Percentiles rank a stretch among this genome's conserved stretches.
Evolutionary conservation across 2,329 filamentous ascomycete species (phyloP).

Genomic region (Phoma sp.): DNA sequence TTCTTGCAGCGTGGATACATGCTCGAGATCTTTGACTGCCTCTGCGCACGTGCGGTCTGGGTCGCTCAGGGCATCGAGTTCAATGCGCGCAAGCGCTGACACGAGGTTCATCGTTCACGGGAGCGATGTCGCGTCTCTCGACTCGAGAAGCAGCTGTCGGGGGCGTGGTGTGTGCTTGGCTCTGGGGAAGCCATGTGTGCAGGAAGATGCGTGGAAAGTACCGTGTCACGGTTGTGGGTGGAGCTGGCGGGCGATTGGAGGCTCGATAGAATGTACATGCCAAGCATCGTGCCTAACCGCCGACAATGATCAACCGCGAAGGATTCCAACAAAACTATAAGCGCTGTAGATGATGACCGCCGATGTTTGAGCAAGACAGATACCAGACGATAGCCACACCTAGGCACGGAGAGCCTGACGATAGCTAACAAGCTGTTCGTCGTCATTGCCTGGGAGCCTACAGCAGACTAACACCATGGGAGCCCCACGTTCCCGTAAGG

Average conservation of each 20-base stretch:
- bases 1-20: constrained; percentile 5
- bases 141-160: constrained; percentile 20
- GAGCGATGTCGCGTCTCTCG: constrained; percentile 26
- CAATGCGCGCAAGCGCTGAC: constrained; percentile 30
- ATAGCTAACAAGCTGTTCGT: no score
- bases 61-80: constrained; percentile 34
- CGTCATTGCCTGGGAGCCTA: neutral
- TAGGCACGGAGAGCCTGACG: neutral
- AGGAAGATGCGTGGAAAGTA: constrained; percentile 9
- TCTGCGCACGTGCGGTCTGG: constrained; percentile 21
- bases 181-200: constrained; percentile 29
- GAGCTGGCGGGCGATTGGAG: neutral
- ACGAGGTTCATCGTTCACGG: constrained; percentile 36
- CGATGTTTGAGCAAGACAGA: no score
- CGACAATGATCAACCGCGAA: no score
- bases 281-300: neutral
- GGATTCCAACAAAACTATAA: no score
- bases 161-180: constrained; percentile 7
- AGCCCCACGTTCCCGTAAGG: no score
- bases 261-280: neutral
- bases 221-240: constrained; percentile 22
- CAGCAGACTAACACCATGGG: neutral
- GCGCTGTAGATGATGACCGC: no score
- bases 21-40: constrained; percentile 21
- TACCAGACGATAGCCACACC: no score